phyloP scores from a whole-genome alignment of 108 stramenopile species.

The Skeletonema costatum region DNA sequence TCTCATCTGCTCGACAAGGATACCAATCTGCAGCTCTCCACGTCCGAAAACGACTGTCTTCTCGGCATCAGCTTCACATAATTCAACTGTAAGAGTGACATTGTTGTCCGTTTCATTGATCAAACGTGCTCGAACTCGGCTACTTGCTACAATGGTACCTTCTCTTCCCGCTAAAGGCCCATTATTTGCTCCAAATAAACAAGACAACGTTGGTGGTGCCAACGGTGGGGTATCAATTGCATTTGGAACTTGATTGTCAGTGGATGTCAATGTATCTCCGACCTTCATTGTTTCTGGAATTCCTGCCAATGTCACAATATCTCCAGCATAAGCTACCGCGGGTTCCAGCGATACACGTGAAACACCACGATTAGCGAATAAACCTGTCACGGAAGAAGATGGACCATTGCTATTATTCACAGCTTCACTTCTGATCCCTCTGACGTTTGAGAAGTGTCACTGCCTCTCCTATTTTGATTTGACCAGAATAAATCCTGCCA shows the following conservation, averaged over 20 bases:
- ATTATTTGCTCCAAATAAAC: conserved; percentile 97
- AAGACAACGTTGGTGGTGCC: conserved; percentile 93
- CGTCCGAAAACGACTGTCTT: conserved; percentile 74
- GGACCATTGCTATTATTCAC: conserved; percentile 16
- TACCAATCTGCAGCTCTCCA: conserved; percentile 94
- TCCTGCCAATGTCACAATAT: conserved; percentile 94
- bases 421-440: not conserved
- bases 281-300: conserved; percentile 86
- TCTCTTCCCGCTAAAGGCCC: conserved; percentile 95
- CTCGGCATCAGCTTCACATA: conserved; percentile 68
- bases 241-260: conserved; percentile 50
- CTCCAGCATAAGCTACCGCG: conserved; percentile 86
- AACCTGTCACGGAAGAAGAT: conserved; percentile 52
- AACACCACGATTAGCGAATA: conserved; percentile 83
- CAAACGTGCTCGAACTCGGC: conserved; percentile 87
- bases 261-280: conserved; percentile 90
- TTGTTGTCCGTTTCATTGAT: conserved; percentile 93
- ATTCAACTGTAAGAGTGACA: conserved; percentile 86
- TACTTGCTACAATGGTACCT: conserved; percentile 88
- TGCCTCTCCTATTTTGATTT: conserved; percentile 50
- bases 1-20: conserved; percentile 97
- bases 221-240: conserved; percentile 87
- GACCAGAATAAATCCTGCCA: conserved; percentile 78
- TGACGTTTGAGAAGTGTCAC: conserved; percentile 54
- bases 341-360: conserved; percentile 74